Base-by-base conservation (phyloP, 345 rosid genomes). In the Combretum micranthum region DNA sequence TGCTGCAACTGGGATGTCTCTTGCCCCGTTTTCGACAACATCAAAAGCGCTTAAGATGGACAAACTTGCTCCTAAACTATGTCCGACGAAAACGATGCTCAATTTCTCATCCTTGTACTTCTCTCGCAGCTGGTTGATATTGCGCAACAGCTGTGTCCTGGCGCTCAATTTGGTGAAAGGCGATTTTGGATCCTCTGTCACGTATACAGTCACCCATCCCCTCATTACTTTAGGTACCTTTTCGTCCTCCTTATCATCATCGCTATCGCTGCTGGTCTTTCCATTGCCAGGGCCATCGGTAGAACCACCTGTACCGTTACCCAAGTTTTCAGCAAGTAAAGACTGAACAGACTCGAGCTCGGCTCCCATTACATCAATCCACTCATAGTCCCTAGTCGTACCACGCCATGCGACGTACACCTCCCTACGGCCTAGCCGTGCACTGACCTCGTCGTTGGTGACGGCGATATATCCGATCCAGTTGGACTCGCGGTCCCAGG, bases 401-500 rank as follows among this genome's bases (percentile, higher is more conserved):
- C 96, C 98, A 15, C 96, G 85, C 69, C 86, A 63, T 15, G 56
- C 85, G 0, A 88, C 72, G 45, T 86, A 88, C 57, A 91, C 78
- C 64, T 86, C 95, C 25, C 96, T 91, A 32, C 90, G 84, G 37
- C 90, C 92, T 9, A 79, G 65, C 17, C 71, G 19, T 53, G 59
- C 56, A 8, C 73, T 62, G 4, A 51, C 63, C 47, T 82, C 88
- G 23, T 91, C 92, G 16, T 86, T 66, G 47, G 88, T 80, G 3
- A 84, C 83, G 17, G 90, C 87, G 51, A 88, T 77, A 79, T 82
- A 91, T 52, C 96, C 96, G 37, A 91, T 82, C 98, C 98, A 91
- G 76, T 91, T 91, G 16, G 96, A 83, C 63, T 91, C 98, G n/a
- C 92, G 85, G 75, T 91, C 98, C 90, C 98, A 86, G 6, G 87